phyloP scores from a whole-genome alignment of 2,329 filamentous ascomycete genomes.

The Bisporella sp. region DNA sequence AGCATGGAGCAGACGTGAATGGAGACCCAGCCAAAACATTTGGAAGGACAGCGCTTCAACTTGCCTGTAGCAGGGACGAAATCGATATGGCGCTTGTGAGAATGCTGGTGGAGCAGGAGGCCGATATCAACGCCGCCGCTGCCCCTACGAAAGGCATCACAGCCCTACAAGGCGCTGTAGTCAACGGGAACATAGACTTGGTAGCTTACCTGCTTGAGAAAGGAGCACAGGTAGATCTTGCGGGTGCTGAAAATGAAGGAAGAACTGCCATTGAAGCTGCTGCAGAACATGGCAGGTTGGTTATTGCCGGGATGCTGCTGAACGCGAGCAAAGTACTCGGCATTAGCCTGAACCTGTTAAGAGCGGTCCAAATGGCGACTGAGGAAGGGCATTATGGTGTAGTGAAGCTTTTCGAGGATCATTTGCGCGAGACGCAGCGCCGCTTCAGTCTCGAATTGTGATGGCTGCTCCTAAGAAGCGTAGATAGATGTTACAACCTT shows the following conservation, averaged over 20 bases:
- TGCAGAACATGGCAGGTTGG: constrained; percentile 21
- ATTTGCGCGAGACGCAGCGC: not conserved
- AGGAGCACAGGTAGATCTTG: constrained; percentile 14
- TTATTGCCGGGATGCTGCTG: not conserved
- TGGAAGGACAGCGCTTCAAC: constrained; percentile 9
- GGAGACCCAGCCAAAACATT: constrained; percentile 1
- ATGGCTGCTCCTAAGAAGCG: not conserved
- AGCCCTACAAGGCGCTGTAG: constrained; percentile 20
- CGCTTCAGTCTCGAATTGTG: not conserved
- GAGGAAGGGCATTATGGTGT: constrained; percentile 4
- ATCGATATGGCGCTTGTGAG: constrained; percentile 5
- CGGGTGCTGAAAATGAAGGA: constrained; percentile 8
- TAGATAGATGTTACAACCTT: not conserved
- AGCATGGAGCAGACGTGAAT: constrained; percentile 9
- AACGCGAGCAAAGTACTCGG: constrained; percentile 2
- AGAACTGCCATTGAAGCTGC: constrained; percentile 18
- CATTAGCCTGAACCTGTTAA: constrained; percentile 3
- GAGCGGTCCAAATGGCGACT: constrained; percentile 1
- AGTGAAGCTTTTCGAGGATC: constrained; percentile 4
- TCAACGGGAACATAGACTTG: constrained; percentile 12
- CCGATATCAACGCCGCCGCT: constrained; percentile 20
- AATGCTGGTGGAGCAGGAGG: constrained; percentile 15
- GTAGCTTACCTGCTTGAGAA: constrained; percentile 17
- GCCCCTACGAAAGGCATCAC: constrained; percentile 13
- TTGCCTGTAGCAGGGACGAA: constrained; percentile 1